Conservation (phyloP, 257 asterid species). For the Solanum lycopersicoides region DNA sequence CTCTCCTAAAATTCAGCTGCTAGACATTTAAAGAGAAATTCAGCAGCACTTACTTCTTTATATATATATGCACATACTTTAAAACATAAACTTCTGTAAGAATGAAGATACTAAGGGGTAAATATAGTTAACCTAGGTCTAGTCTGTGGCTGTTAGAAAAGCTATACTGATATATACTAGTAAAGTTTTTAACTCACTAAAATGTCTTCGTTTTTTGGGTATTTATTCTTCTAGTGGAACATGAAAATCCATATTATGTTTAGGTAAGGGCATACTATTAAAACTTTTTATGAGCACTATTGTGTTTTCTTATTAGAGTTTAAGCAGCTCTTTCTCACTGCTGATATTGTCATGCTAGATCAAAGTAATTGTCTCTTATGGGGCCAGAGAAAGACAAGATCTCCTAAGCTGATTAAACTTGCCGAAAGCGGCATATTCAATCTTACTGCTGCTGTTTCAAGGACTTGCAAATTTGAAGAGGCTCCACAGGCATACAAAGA, state of each 20-base stretch:
- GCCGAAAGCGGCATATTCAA: constrained; percentile 82
- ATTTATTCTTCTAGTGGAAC: background rate
- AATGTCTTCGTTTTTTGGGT: background rate
- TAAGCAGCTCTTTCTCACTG: background rate
- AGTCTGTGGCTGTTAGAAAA: background rate
- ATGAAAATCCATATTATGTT: background rate
- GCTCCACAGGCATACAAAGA: constrained; percentile 56
- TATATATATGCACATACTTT: too few relatives aligned
- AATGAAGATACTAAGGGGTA: background rate
- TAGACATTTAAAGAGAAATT: background rate
- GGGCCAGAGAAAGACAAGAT: constrained; percentile 93
- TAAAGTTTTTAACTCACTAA: background rate
- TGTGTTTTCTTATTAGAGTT: background rate
- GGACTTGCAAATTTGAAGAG: constrained; percentile 71
- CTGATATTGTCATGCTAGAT: constrained; percentile 37
- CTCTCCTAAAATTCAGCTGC: background rate
- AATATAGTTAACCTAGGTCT: background rate
- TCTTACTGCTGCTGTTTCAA: constrained; percentile 70
- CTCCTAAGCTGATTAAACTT: constrained; percentile 69
- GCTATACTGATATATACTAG: background rate
- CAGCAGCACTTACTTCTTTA: background rate
- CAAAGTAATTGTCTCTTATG: constrained; percentile 81
- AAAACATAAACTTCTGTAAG: too few relatives aligned
- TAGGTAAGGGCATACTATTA: background rate
- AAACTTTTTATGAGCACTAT: background rate